Evolutionary conservation across 2,329 filamentous ascomycete genomes (phyloP).

Genomic region (Pseudogymnoascus sp.): DNA sequence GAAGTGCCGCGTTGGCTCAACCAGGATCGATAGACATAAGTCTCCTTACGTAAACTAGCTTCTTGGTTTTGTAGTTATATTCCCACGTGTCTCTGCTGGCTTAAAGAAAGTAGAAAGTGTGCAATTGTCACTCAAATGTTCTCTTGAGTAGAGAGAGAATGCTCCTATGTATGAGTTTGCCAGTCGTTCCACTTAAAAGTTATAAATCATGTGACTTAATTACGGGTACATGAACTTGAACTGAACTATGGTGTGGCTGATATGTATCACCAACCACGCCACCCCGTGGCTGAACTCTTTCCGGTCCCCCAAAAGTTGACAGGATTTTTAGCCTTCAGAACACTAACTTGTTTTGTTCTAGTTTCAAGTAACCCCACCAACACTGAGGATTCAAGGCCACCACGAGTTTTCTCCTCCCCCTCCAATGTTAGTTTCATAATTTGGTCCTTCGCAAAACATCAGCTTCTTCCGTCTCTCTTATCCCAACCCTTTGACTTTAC

Average conservation of each 20-base stretch:
- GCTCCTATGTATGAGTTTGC: background rate
- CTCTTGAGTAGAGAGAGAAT: background rate
- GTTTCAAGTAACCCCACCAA: background rate
- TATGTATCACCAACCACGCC: background rate
- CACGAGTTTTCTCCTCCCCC: conserved; percentile 10
- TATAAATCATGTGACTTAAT: conserved; percentile 8
- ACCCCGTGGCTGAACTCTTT: background rate
- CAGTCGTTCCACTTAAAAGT: background rate
- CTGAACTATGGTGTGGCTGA: background rate
- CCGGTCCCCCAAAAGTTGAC: background rate
- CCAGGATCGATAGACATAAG: background rate
- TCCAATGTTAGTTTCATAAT: conserved; percentile 7
- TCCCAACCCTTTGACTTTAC: conserved; percentile 12
- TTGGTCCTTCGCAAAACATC: conserved; percentile 11
- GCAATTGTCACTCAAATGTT: background rate
- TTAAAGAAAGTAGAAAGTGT: background rate
- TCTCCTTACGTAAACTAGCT: conserved; percentile 7
- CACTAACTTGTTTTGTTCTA: conserved; percentile 3
- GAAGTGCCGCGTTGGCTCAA: background rate
- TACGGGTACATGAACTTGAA: background rate
- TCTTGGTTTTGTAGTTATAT: conserved; percentile 1
- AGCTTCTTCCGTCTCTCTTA: conserved; percentile 14
- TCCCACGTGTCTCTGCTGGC: background rate
- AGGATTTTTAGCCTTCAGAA: background rate
- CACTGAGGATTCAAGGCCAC: conserved; percentile 10